Conservation (phyloP, 2,329 filamentous ascomycete genomes). For the Diaporthe eres region DNA sequence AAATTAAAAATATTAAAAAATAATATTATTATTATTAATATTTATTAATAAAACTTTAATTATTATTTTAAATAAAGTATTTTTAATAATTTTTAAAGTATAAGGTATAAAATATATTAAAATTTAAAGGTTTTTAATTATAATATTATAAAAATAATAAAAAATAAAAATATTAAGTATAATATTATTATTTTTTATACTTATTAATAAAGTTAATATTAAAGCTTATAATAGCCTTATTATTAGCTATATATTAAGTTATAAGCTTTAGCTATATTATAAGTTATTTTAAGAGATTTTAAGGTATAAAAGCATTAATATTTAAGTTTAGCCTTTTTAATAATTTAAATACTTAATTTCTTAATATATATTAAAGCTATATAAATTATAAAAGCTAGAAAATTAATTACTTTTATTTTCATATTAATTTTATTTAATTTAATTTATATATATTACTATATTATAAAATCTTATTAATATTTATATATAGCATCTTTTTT, state of each 20-base stretch:
- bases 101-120: neutral
- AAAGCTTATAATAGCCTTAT: neutral
- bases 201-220: neutral
- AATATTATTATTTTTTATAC: neutral
- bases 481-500: neutral
- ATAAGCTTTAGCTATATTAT: neutral
- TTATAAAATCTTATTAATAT: neutral
- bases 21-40: neutral
- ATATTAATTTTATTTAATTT: neutral
- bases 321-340: neutral
- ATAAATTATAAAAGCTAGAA: neutral
- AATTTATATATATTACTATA: neutral
- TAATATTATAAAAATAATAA: neutral
- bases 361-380: neutral
- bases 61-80: neutral
- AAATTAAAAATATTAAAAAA: no score
- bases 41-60: neutral
- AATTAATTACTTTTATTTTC: neutral
- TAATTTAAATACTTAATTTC: neutral
- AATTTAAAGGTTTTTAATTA: neutral
- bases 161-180: neutral
- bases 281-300: neutral
- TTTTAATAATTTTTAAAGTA: neutral
- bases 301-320: neutral
- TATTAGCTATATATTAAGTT: neutral